Conservation (phyloP, 2,329 filamentous ascomycete genomes). For the Colletotrichum somersetense region DNA sequence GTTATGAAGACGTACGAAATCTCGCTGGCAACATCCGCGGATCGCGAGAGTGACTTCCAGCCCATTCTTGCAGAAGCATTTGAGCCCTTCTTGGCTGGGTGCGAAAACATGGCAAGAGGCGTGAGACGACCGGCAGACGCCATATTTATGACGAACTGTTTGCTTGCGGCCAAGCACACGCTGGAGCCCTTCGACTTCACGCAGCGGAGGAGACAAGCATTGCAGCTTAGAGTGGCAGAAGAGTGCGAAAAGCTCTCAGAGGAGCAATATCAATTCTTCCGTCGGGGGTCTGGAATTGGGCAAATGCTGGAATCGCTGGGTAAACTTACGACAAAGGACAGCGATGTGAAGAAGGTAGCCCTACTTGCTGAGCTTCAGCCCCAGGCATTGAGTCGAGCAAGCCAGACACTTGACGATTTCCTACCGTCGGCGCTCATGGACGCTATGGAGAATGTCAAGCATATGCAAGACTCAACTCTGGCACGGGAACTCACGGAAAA, state of each 20-base stretch:
- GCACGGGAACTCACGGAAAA: slow-evolving; percentile 83
- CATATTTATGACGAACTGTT: slow-evolving; percentile 81
- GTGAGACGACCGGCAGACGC: slow-evolving; percentile 71
- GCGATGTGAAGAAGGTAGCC: slow-evolving; percentile 60
- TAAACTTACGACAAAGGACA: slow-evolving; percentile 49
- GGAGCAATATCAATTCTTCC: slow-evolving; percentile 79
- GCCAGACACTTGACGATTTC: slow-evolving; percentile 88
- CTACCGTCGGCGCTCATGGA: slow-evolving; percentile 94
- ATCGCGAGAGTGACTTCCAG: slow-evolving; percentile 77
- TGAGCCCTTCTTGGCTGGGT: slow-evolving; percentile 86
- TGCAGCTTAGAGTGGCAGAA: slow-evolving; percentile 68
- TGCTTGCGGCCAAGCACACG: slow-evolving; percentile 67
- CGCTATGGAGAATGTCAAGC: slow-evolving; percentile 83
- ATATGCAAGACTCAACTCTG: slow-evolving; percentile 78
- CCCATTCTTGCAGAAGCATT: slow-evolving; percentile 82
- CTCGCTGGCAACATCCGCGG: slow-evolving; percentile 73
- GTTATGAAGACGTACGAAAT: slow-evolving; percentile 91
- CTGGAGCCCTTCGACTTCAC: slow-evolving; percentile 76
- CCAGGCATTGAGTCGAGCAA: slow-evolving; percentile 72
- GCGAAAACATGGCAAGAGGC: slow-evolving; percentile 74
- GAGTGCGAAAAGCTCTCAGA: slow-evolving; percentile 71
- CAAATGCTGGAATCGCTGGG: slow-evolving; percentile 71
- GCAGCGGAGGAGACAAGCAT: slow-evolving; percentile 63
- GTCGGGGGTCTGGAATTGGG: slow-evolving; percentile 79
- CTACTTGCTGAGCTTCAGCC: slow-evolving; percentile 65